A percentile compares a stretch with the other conserved stretches of the same genome.
These are phyloP conservation scores for Buxus sempervirens DNA, from an alignment of 164 flowering plant species.

Conservation along the genomic window DNA sequence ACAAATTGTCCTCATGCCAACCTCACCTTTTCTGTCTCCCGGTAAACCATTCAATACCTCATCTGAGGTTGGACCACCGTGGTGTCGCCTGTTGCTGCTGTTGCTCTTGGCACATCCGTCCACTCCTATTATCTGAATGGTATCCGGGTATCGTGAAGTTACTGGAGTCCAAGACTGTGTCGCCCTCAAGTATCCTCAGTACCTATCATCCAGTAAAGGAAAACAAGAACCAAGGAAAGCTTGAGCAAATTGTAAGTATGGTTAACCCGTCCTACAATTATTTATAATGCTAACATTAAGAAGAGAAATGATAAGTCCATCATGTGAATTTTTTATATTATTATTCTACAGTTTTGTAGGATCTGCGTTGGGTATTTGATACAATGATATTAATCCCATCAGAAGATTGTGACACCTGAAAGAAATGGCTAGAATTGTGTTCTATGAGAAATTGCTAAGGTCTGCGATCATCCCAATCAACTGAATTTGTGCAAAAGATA, in stretches of 20 bases:
- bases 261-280: background rate
- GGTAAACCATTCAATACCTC: slow-evolving; percentile 34
- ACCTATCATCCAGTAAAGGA: slow-evolving; percentile 32
- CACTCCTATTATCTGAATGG: slow-evolving; percentile 64
- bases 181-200: slow-evolving; percentile 77
- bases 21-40: slow-evolving; percentile 39
- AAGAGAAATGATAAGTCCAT: background rate
- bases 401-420: no score
- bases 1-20: slow-evolving; percentile 23
- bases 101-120: slow-evolving; percentile 46
- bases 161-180: slow-evolving; percentile 60
- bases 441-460: no score
- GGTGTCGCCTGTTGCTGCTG: slow-evolving; percentile 38
- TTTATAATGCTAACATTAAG: background rate
- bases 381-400: no score
- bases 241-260: background rate
- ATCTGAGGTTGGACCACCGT: slow-evolving; percentile 38
- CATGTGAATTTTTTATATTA: background rate
- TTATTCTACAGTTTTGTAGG: no score
- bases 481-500: no score
- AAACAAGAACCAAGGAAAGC: slow-evolving; percentile 4
- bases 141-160: slow-evolving; percentile 51
- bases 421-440: no score
- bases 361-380: no score
- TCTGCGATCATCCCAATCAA: no score